Conservation (phyloP, 129 eudicot species). For the Pulicaria dysenterica region DNA sequence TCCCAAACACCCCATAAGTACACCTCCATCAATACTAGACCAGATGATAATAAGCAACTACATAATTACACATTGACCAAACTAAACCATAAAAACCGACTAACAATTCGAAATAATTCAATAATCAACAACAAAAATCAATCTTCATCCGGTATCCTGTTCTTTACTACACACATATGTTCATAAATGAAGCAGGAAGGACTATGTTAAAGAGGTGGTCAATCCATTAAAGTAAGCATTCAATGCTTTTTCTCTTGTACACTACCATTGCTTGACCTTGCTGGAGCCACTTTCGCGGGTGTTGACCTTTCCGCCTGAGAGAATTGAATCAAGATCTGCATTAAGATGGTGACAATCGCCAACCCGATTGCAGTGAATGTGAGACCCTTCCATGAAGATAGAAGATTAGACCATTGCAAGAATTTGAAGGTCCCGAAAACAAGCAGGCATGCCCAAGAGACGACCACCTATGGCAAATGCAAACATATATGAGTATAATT, state of each 20-base stretch:
- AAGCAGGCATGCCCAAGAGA: conserved; percentile 60
- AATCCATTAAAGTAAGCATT: conserved; percentile 14
- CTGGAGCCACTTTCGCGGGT: conserved; percentile 64
- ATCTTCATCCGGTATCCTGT: conserved; percentile 11
- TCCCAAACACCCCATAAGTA: too few relatives aligned
- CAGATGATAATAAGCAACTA: neutral
- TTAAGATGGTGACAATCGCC: conserved; percentile 58
- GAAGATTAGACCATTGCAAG: conserved; percentile 66
- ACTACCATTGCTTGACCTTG: conserved; percentile 35
- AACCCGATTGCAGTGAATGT: conserved; percentile 47
- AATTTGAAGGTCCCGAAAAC: conserved; percentile 52
- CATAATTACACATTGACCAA: conserved; percentile 9
- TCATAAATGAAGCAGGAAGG: conserved; percentile 22
- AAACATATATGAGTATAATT: neutral
- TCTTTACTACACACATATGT: conserved; percentile 40
- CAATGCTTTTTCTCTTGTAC: conserved; percentile 40
- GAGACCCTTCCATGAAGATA: conserved; percentile 84
- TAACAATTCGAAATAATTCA: conserved; percentile 23
- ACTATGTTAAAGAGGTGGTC: conserved; percentile 16
- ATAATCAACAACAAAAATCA: conserved; percentile 26
- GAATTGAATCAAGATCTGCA: conserved; percentile 81
- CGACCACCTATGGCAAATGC: conserved; percentile 59
- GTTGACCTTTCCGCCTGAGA: conserved; percentile 84
- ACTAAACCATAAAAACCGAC: neutral
- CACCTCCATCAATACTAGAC: too few relatives aligned